Conservation (phyloP, 2,329 filamentous ascomycete species). For the Botryotinia calthae region DNA sequence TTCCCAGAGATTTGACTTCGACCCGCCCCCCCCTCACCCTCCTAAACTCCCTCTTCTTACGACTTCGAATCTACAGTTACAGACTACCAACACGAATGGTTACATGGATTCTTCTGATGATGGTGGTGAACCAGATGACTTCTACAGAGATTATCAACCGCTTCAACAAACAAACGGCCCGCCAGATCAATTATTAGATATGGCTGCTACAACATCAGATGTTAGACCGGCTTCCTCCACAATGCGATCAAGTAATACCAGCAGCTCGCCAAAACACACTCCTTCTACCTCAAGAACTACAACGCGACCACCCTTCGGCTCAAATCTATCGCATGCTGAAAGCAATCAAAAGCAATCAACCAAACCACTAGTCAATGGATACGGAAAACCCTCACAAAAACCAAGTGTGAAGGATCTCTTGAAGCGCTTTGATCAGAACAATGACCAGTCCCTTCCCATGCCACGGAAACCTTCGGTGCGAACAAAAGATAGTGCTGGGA, state of each 20-base stretch:
- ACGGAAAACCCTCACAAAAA: conserved; percentile 26
- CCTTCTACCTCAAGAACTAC: conserved; percentile 43
- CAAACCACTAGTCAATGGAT: conserved; percentile 33
- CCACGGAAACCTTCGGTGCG: conserved; percentile 28
- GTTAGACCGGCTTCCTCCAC: conserved; percentile 43
- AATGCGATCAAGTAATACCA: conserved; percentile 51
- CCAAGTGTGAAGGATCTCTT: conserved; percentile 79
- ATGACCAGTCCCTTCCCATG: conserved; percentile 42
- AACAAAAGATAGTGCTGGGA: conserved; percentile 26
- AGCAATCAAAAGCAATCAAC: conserved; percentile 36
- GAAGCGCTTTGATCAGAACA: conserved; percentile 71
- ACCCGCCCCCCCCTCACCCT: conserved; percentile 31
- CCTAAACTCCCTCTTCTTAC: conserved; percentile 35
- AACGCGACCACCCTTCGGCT: conserved; percentile 47
- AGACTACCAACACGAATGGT: conserved; percentile 30
- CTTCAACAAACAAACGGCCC: conserved; percentile 35
- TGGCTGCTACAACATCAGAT: conserved; percentile 40
- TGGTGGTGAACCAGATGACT: conserved; percentile 45
- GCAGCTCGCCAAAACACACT: conserved; percentile 48
- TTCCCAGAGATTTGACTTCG: conserved; percentile 20
- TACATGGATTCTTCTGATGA: conserved; percentile 27
- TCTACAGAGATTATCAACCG: conserved; percentile 48
- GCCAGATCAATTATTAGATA: conserved; percentile 28
- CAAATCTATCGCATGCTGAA: conserved; percentile 55
- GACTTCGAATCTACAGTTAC: conserved; percentile 31